Evolutionary conservation across 768 basidiomycete species (phyloP).

Genomic region (Lactarius sanguifluus): DNA sequence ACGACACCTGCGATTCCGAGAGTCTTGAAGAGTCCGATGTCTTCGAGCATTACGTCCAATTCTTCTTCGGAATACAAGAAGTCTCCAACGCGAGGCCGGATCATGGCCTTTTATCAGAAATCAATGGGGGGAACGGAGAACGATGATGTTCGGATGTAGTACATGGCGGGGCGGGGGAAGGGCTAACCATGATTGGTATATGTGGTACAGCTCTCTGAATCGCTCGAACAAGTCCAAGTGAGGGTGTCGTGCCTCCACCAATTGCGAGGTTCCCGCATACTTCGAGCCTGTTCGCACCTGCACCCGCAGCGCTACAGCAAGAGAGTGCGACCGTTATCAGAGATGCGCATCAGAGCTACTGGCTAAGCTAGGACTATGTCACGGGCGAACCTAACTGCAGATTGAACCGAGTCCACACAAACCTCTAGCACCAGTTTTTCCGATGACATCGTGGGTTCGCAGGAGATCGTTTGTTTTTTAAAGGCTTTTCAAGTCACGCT

Average conservation of each 20-base stretch:
- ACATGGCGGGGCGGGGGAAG: neutral
- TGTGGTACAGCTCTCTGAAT: constrained; percentile 51
- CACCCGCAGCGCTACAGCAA: constrained; percentile 56
- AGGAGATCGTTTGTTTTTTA: too few relatives aligned
- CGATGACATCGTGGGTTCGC: neutral
- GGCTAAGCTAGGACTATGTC: neutral
- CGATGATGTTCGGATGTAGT: neutral
- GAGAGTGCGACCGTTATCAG: neutral
- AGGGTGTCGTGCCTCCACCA: constrained; percentile 84
- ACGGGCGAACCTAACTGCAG: constrained; percentile 18
- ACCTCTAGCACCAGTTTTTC: constrained; percentile 17
- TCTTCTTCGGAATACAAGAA: constrained; percentile 72
- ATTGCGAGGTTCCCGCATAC: constrained; percentile 65
- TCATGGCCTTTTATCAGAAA: constrained; percentile 52
- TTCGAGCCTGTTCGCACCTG: constrained; percentile 76
- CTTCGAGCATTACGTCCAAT: constrained; percentile 70
- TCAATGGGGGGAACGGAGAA: neutral
- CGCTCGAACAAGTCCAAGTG: constrained; percentile 64
- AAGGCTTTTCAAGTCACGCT: too few relatives aligned
- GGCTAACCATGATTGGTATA: constrained; percentile 65
- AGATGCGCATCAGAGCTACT: neutral
- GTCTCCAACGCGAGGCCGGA: constrained; percentile 77
- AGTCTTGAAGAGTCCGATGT: constrained; percentile 61
- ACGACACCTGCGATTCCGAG: constrained; percentile 64
- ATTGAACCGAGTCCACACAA: constrained; percentile 26